These are phyloP conservation scores for Syncephalastrum sp. DNA, from an alignment of 371 early-diverging fungal genomes.

Conservation along the genomic window DNA sequence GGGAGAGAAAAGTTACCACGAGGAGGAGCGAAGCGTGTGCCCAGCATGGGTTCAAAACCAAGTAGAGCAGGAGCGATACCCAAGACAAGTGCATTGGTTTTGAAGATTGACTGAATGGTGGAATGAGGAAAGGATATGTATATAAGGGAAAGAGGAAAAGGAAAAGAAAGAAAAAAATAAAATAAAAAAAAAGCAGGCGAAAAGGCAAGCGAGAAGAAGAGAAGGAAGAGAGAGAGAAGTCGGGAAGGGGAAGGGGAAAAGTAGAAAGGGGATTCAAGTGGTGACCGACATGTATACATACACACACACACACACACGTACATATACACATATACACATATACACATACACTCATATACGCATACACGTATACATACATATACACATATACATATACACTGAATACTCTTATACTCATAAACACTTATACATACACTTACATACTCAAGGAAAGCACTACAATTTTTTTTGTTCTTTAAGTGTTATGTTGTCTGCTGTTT, in stretches of 20 bases:
- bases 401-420: no score
- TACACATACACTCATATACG: no score
- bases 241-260: conserved; percentile 9
- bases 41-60: neutral
- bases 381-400: no score
- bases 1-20: conserved; percentile 14
- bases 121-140: neutral
- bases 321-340: neutral
- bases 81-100: neutral
- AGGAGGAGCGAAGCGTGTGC: conserved; percentile 25
- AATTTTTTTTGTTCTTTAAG: no score
- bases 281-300: neutral
- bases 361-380: no score
- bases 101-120: neutral
- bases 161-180: conserved; percentile 11
- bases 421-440: no score
- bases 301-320: no score
- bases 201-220: conserved; percentile 10
- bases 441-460: no score
- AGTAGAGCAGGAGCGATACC: neutral
- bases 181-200: conserved; percentile 10
- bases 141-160: conserved; percentile 6
- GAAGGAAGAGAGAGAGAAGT: conserved; percentile 9
- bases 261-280: conserved; percentile 6
- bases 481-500: no score